These are phyloP conservation scores for Neofusicoccum laricinum DNA, from an alignment of 2,329 filamentous ascomycete genomes.

Conservation along the genomic window DNA sequence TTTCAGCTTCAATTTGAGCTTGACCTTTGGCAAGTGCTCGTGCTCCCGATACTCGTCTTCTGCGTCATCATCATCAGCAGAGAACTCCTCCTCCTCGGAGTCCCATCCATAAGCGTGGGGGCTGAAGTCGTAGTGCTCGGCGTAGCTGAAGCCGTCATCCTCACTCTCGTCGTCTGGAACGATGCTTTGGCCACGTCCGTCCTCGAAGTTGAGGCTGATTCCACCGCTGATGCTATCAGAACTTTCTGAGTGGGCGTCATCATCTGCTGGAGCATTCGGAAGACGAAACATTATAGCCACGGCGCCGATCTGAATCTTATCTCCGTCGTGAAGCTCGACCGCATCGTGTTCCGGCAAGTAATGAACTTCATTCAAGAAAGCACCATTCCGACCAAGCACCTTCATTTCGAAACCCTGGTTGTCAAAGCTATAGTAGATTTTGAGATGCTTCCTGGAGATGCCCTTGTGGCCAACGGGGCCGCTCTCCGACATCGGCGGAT, in stretches of 20 bases:
- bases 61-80: conserved; percentile 27
- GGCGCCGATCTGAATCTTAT: conserved; percentile 68
- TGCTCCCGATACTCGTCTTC: conserved; percentile 38
- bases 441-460: conserved; percentile 72
- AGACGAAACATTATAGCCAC: conserved; percentile 67
- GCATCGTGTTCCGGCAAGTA: conserved; percentile 50
- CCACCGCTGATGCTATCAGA: conserved; percentile 46
- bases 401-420: conserved; percentile 64
- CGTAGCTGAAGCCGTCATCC: conserved; percentile 12
- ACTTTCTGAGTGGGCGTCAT: conserved; percentile 41
- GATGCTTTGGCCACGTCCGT: conserved; percentile 57
- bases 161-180: conserved; percentile 29
- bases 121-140: conserved; percentile 12
- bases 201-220: conserved; percentile 73
- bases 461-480: conserved; percentile 57
- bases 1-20: conserved; percentile 28
- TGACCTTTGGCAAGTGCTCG: conserved; percentile 22
- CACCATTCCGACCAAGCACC: conserved; percentile 63
- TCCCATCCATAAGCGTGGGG: conserved; percentile 16
- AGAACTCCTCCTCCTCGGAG: conserved; percentile 17
- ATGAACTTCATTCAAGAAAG: conserved; percentile 63
- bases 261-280: conserved; percentile 58
- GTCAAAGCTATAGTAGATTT: conserved; percentile 66
- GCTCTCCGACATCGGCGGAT: conserved; percentile 56
- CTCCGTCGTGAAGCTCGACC: conserved; percentile 61